These are phyloP conservation scores for Lactarius akahatsu DNA, from an alignment of 768 basidiomycete genomes.

Conservation along the genomic window DNA sequence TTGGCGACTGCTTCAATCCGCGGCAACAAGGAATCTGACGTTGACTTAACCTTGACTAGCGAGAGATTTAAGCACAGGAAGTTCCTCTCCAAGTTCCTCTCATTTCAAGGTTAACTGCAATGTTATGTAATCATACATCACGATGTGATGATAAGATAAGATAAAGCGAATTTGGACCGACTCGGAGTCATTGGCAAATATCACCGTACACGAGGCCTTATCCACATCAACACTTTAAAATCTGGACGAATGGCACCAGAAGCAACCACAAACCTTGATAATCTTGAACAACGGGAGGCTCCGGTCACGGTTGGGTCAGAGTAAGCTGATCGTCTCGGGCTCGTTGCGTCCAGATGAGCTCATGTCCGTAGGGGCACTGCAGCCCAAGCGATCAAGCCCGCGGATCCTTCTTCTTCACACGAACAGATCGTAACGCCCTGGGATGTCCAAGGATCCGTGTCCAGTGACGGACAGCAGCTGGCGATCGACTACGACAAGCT, in stretches of 20 bases:
- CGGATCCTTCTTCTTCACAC: constrained; percentile 36
- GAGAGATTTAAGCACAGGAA: too few relatives aligned
- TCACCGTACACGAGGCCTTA: not conserved
- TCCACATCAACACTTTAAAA: not conserved
- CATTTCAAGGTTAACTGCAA: not conserved
- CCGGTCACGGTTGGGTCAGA: constrained; percentile 4
- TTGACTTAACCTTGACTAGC: not conserved
- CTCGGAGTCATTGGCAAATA: not conserved
- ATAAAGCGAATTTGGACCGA: not conserved
- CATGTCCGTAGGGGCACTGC: constrained; percentile 1
- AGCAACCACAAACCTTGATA: not conserved
- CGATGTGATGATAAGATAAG: not conserved
- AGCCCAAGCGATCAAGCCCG: constrained; percentile 37
- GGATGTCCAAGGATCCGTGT: constrained; percentile 92
- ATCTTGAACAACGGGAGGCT: constrained; percentile 2
- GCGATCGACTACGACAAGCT: constrained; percentile 98
- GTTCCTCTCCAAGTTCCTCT: too few relatives aligned
- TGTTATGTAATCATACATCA: not conserved
- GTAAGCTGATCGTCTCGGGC: not conserved
- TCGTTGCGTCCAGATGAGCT: not conserved
- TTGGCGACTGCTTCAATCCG: not conserved
- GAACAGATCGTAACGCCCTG: constrained; percentile 94
- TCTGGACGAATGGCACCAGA: constrained; percentile 10
- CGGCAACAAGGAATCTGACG: not conserved
- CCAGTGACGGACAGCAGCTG: constrained; percentile 83